These are phyloP conservation scores for Clitoria ternatea DNA, from an alignment of 306 rosid genomes.

Conservation along the genomic window DNA sequence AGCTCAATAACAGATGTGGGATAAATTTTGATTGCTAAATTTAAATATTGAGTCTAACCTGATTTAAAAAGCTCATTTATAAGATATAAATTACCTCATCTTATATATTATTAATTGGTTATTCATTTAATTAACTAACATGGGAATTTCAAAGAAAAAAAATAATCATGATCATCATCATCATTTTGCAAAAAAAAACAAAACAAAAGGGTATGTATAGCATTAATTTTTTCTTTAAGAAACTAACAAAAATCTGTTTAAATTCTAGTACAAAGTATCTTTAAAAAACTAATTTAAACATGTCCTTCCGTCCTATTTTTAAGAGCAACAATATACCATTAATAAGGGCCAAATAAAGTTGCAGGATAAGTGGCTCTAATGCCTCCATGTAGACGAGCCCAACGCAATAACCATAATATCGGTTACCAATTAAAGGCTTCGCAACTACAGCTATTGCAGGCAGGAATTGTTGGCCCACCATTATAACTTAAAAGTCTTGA, in stretches of 20 bases:
- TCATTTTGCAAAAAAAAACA: too few relatives aligned
- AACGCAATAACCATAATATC: constrained; percentile 21
- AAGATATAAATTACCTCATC: too few relatives aligned
- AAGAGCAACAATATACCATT: background rate
- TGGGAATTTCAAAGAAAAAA: too few relatives aligned
- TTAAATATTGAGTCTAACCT: too few relatives aligned
- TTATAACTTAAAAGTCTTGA: background rate
- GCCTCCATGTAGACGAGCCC: background rate
- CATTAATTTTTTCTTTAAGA: background rate
- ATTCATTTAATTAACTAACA: too few relatives aligned
- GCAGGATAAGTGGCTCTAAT: background rate
- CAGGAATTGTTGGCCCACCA: constrained; percentile 1
- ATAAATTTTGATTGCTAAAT: too few relatives aligned
- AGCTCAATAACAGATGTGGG: too few relatives aligned
- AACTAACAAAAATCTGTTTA: background rate
- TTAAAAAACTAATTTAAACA: background rate
- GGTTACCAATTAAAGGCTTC: constrained; percentile 22
- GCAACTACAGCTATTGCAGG: background rate
- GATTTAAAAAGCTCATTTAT: too few relatives aligned
- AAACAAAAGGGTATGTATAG: background rate
- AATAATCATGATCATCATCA: too few relatives aligned
- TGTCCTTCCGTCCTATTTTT: background rate
- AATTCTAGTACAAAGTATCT: background rate
- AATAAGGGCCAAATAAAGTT: background rate
- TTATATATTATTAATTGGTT: too few relatives aligned